Evolutionary conservation across 345 rosid species (phyloP).

Genomic region (Populus nigra): DNA sequence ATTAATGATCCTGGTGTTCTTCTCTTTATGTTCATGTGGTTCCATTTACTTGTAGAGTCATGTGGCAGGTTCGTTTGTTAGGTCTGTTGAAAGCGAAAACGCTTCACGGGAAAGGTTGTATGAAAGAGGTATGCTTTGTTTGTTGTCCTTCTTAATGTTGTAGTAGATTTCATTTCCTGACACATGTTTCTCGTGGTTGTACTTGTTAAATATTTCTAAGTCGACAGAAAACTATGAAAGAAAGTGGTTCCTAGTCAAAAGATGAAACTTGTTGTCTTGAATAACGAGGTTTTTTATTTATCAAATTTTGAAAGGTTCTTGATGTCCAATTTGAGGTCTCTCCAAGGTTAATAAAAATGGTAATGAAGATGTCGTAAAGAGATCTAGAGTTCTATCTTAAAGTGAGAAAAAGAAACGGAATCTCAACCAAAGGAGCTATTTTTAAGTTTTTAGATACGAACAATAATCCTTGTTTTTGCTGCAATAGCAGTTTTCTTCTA

Average conservation of each 20-base stretch:
- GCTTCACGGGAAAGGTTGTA: constrained; percentile 28
- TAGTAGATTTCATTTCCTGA: background rate
- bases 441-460: background rate
- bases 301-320: background rate
- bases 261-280: background rate
- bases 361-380: background rate
- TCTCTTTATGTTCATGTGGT: background rate
- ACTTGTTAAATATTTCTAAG: no score
- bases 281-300: no score
- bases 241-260: background rate
- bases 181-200: background rate
- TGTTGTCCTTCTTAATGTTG: background rate
- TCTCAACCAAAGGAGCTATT: background rate
- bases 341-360: background rate
- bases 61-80: constrained; percentile 11
- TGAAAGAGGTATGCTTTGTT: constrained; percentile 17
- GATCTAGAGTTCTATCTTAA: background rate
- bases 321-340: background rate
- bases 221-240: background rate
- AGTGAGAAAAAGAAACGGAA: background rate
- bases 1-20: background rate
- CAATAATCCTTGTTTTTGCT: background rate
- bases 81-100: constrained; percentile 18
- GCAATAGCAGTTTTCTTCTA: background rate
- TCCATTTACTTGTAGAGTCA: constrained; percentile 13